A percentile compares a stretch with the other conserved stretches of the same genome.
phyloP scores from a whole-genome alignment of 2,329 filamentous ascomycete species.

The Hypoxylon sp. region DNA sequence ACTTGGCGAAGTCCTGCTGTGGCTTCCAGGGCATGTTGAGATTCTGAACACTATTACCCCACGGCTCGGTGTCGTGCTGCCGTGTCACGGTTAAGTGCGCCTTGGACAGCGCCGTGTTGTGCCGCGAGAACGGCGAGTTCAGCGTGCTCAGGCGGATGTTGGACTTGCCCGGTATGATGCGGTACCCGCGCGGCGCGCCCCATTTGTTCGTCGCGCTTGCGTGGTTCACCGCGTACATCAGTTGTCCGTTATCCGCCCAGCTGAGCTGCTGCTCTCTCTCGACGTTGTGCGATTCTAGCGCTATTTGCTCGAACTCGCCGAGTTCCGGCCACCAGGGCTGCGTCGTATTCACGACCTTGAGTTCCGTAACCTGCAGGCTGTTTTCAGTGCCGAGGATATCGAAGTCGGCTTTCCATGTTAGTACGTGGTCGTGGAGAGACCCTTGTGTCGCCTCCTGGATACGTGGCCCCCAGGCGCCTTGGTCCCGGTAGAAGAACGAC shows the following conservation, averaged over 20 bases:
- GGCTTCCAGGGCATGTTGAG: slow-evolving; percentile 52
- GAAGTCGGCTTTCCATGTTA: slow-evolving; percentile 51
- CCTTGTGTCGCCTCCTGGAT: slow-evolving; percentile 48
- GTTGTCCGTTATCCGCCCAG: slow-evolving; percentile 55
- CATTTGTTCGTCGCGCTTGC: slow-evolving; percentile 54
- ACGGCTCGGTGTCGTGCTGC: slow-evolving; percentile 61
- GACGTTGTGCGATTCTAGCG: slow-evolving; percentile 50
- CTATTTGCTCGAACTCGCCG: slow-evolving; percentile 49
- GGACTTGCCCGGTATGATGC: slow-evolving; percentile 54
- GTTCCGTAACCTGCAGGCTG: slow-evolving; percentile 47
- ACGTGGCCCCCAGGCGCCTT: slow-evolving; percentile 43
- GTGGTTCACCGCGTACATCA: slow-evolving; percentile 57
- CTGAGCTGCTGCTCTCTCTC: slow-evolving; percentile 48
- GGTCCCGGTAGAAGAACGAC: slow-evolving; percentile 44
- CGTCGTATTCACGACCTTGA: slow-evolving; percentile 45
- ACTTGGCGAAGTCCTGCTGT: slow-evolving; percentile 58
- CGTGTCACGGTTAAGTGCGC: slow-evolving; percentile 56
- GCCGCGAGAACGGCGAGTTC: slow-evolving; percentile 53
- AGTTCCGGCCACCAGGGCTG: slow-evolving; percentile 53
- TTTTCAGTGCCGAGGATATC: slow-evolving; percentile 49
- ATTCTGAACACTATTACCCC: slow-evolving; percentile 53
- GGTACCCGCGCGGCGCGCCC: slow-evolving; percentile 58
- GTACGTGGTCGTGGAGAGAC: slow-evolving; percentile 48
- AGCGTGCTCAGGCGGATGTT: slow-evolving; percentile 55
- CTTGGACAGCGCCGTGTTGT: slow-evolving; percentile 53